Base-by-base conservation (phyloP, 2,329 filamentous ascomycete species). In the Exophiala sideris region DNA sequence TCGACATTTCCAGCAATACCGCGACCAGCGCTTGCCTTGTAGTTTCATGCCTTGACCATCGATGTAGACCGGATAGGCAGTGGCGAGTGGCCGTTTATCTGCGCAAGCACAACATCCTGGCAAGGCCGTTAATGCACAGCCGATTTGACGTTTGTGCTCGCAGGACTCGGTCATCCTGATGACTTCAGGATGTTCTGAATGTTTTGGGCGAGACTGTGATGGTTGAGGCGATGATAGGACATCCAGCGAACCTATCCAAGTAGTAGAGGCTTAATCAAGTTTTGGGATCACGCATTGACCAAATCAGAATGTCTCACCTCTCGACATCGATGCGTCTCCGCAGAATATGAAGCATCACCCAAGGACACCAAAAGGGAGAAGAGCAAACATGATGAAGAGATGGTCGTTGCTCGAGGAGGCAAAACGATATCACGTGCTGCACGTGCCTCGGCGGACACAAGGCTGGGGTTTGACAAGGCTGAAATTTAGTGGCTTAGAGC, bases 1-100 rank as follows among this genome's bases (percentile, higher is more conserved):
- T 46, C 58, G 57, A 50, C 62, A 64, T 50, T 57, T 62, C 55
- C 61, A 62, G 56, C 62, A 64, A 44, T 64, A 64, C 18, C 54
- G 54, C 38, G 58, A 47, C 60, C 60, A 64, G 49, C 62, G 55
- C 56, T 51, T 59, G 42, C 62, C 62, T 44, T 53, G 50, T 32
- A 59, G 40, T 40, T 48, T 57, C 57, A 64, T 62, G 24, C 62
- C 62, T 36, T 60, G 38, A 14, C 62, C 62, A 39, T 64, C 62
- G 41, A 64, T 54, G 36, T 64, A 64, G 10, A 56, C 44, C 29
- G 62, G 57, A 50, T 64, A 64, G 11, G 61, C 57, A 58, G 57
- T 55, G 29, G 61, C 61, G 44, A 54, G 32, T 12, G 60, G 58
- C 34, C 62, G 45, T 29, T 58, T 62, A 39, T 64, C 62, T 8